phyloP scores from a whole-genome alignment of 2,329 filamentous ascomycete genomes.

The Penicillium decumbens region DNA sequence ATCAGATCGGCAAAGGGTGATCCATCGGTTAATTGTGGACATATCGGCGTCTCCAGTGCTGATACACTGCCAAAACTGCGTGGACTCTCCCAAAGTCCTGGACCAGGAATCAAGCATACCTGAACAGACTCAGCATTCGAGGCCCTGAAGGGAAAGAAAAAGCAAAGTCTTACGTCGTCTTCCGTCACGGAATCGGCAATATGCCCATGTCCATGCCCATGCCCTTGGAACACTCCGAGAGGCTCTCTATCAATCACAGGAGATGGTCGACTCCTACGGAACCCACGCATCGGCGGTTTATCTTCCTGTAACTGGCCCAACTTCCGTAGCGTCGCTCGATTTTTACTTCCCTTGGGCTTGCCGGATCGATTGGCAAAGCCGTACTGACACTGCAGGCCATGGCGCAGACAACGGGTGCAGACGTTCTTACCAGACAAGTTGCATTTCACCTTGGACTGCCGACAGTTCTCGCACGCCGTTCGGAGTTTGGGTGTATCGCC shows the following conservation, averaged over 20 bases:
- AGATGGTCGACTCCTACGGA: conserved; percentile 15
- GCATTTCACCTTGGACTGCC: conserved; percentile 41
- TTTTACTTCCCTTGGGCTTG: conserved; percentile 40
- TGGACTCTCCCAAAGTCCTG: conserved; percentile 27
- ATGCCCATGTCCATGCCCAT: conserved; percentile 3
- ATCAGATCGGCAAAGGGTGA: conserved; percentile 17
- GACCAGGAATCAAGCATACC: conserved; percentile 18
- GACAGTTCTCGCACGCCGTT: conserved; percentile 38
- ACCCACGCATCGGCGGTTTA: conserved; percentile 20
- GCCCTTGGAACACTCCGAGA: neutral
- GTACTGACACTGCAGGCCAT: conserved; percentile 37
- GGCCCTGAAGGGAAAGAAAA: neutral
- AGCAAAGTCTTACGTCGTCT: conserved; percentile 15
- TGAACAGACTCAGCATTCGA: neutral
- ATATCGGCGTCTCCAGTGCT: conserved; percentile 18
- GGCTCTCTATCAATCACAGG: conserved; percentile 14
- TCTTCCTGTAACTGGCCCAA: conserved; percentile 35
- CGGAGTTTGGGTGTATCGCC: conserved; percentile 34
- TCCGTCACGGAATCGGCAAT: conserved; percentile 13
- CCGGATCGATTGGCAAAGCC: conserved; percentile 39
- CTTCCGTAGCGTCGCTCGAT: conserved; percentile 36
- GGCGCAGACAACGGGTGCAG: conserved; percentile 38
- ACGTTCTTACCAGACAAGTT: conserved; percentile 34
- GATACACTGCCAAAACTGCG: conserved; percentile 18
- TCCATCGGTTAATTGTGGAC: conserved; percentile 13